Evolutionary conservation across 108 stramenopile genomes (phyloP), one percentile per base, ranked within the genome.

Genomic region (Craspedostauros australis): DNA sequence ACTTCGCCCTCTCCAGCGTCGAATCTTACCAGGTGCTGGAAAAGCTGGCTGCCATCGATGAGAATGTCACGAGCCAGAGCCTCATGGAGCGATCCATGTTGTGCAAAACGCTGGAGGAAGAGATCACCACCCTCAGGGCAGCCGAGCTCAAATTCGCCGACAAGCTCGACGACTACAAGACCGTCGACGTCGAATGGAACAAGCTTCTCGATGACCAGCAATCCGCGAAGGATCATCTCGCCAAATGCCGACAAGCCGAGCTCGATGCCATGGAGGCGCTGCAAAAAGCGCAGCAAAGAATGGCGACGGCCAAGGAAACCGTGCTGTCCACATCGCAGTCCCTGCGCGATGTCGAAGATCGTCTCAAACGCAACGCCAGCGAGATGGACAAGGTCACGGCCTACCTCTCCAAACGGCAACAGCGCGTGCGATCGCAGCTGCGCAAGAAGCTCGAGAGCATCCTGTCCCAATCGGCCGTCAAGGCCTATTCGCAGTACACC

Each of bases 1-100:
- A 66, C 16, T 53, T 61, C 4, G 25, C 46, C 3, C 20, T 76
- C 28, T 39, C 74, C 0, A 46, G 60, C 34, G 40, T 28, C 8
- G 74, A 76, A 50, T 67, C 74, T 5, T 46, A 31, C 21, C 32
- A 39, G 27, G 48, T 69, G 11, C 39, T 69, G 34, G 43, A 69
- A 22, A 25, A 41, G 15, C 34, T 54, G n/a, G 54, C 54, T 37
- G 16, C 37, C 5, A 62, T 66, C 2, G 26, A 33, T 21, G 27
- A 20, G n/a, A 52, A 53, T 4, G 42, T 57, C 31, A 29, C 45
- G 3, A 49, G 43, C 22, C n/a, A n/a, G n/a, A 19, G 32, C 29
- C 20, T 45, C 31, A 23, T 49, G 8, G 60, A 57, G n/a, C 42
- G 72, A 24, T 39, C 41, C 14, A 22, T 62, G 31, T 33, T 55